These are phyloP conservation scores for Cicer arietinum DNA, from an alignment of 306 rosid genomes.

Conservation along the genomic window DNA sequence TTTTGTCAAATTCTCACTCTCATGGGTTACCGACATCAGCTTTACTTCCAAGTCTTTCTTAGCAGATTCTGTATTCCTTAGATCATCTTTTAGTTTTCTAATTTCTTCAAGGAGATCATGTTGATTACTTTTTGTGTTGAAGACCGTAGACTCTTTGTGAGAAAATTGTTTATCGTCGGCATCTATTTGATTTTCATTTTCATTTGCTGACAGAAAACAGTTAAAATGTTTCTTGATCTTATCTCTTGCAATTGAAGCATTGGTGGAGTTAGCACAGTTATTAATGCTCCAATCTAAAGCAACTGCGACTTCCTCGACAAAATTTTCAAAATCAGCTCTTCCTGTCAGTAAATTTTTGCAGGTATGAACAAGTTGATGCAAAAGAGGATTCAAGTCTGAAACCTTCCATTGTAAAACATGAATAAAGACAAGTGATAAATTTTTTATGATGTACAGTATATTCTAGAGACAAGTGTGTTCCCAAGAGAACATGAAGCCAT, in stretches of 20 bases:
- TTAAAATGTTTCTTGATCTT: conserved; percentile 74
- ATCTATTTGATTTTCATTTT: conserved; percentile 36
- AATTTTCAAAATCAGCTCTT: conserved; percentile 58
- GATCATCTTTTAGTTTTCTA: conserved; percentile 58
- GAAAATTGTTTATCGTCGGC: conserved; percentile 41
- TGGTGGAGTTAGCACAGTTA: conserved; percentile 56
- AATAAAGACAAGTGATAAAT: conserved; percentile 42
- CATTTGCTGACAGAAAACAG: conserved; percentile 43
- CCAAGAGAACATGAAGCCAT: conserved; percentile 91
- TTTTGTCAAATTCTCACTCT: conserved; percentile 52
- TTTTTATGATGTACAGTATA: conserved; percentile 60
- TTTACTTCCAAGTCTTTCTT: conserved; percentile 60
- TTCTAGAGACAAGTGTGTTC: conserved; percentile 87
- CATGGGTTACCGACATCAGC: conserved; percentile 50
- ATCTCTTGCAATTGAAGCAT: conserved; percentile 58
- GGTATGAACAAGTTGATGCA: conserved; percentile 58
- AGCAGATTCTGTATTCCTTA: conserved; percentile 51
- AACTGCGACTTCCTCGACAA: conserved; percentile 59
- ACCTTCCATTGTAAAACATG: conserved; percentile 72
- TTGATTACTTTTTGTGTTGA: conserved; percentile 14
- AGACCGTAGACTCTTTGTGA: no score
- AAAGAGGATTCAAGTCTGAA: conserved; percentile 60
- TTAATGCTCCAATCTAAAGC: conserved; percentile 70
- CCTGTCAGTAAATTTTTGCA: conserved; percentile 59
- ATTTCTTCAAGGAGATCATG: conserved; percentile 56